Percentiles rank a stretch among this genome's conserved stretches.
phyloP scores from a whole-genome alignment of 2,329 filamentous ascomycete genomes.

The Beauveria bassiana region DNA sequence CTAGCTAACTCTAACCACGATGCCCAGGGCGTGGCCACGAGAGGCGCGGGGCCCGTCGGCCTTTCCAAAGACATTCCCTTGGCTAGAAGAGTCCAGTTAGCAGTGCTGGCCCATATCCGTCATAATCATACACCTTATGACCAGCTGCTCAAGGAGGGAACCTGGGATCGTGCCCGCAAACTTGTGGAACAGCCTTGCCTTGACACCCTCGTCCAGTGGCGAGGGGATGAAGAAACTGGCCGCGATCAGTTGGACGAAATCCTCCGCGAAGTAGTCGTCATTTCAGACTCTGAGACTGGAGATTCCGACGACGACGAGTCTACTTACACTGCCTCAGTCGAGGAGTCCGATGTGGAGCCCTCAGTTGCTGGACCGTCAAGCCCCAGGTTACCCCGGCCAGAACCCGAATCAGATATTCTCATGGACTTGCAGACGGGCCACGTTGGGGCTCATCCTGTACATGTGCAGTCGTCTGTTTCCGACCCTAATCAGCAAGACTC shows the following conservation, averaged over 20 bases:
- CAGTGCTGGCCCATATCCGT: slow-evolving; percentile 58
- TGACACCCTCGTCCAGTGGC: slow-evolving; percentile 63
- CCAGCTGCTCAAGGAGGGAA: slow-evolving; percentile 48
- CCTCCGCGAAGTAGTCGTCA: slow-evolving; percentile 57
- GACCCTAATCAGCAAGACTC: neutral
- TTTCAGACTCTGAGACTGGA: slow-evolving; percentile 51
- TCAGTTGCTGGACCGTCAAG: neutral
- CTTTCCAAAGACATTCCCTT: slow-evolving; percentile 48
- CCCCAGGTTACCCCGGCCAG: neutral
- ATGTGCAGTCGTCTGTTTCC: neutral
- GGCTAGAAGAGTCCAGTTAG: slow-evolving; percentile 55
- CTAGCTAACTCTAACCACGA: slow-evolving; percentile 10
- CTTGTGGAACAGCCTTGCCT: slow-evolving; percentile 54
- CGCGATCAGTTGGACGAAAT: slow-evolving; percentile 62
- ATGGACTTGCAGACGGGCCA: neutral
- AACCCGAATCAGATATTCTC: neutral
- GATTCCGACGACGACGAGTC: slow-evolving; percentile 30
- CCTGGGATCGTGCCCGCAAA: slow-evolving; percentile 52
- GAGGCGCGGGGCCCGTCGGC: slow-evolving; percentile 50
- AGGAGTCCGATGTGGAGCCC: slow-evolving; percentile 14
- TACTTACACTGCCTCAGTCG: slow-evolving; percentile 23
- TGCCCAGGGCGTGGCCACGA: slow-evolving; percentile 39
- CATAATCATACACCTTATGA: slow-evolving; percentile 62
- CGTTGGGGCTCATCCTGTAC: neutral
- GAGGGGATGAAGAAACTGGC: slow-evolving; percentile 61